These are phyloP conservation scores for Filosporella fistucella DNA, from an alignment of 495 filamentous ascomycete genomes.

Conservation along the genomic window DNA sequence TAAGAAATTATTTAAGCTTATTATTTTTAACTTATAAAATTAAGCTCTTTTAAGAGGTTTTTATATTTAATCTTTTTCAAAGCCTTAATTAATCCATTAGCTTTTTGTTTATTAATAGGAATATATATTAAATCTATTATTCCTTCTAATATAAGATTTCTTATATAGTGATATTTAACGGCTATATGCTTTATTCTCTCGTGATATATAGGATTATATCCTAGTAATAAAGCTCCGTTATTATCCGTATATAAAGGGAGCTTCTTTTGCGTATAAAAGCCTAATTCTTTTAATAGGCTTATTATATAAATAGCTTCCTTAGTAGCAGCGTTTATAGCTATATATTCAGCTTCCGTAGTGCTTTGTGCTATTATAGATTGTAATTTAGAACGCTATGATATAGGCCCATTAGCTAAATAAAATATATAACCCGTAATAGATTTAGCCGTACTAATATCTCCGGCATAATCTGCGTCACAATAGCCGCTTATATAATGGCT, in stretches of 20 bases:
- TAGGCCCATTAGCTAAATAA: conserved; percentile 6
- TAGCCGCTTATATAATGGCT: conserved; percentile 6
- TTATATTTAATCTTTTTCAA: conserved; percentile 14
- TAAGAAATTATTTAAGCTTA: too few species aligned
- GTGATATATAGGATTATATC: conserved; percentile 12
- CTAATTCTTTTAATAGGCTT: conserved; percentile 9
- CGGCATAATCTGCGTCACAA: conserved; percentile 10
- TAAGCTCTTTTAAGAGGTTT: conserved; percentile 1
- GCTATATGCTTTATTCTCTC: conserved; percentile 13
- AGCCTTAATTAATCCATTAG: conserved; percentile 12
- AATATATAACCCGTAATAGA: conserved; percentile 12
- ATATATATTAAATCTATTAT: conserved; percentile 17
- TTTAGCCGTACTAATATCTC: conserved; percentile 4
- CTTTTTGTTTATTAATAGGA: conserved; percentile 2
- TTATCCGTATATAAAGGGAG: conserved; percentile 14
- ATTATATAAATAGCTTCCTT: conserved; percentile 14
- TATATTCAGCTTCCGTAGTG: conserved; percentile 12
- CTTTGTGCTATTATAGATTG: conserved; percentile 7
- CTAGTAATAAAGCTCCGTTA: conserved; percentile 9
- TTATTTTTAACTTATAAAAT: conserved; percentile 1
- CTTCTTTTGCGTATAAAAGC: conserved; percentile 4
- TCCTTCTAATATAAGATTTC: conserved; percentile 12
- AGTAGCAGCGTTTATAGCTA: conserved; percentile 12
- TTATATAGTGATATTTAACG: conserved; percentile 18
- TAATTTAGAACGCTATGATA: conserved; percentile 13